Evolutionary conservation across 441 rosid species (phyloP).

Genomic region (Gossypium trilobum): DNA sequence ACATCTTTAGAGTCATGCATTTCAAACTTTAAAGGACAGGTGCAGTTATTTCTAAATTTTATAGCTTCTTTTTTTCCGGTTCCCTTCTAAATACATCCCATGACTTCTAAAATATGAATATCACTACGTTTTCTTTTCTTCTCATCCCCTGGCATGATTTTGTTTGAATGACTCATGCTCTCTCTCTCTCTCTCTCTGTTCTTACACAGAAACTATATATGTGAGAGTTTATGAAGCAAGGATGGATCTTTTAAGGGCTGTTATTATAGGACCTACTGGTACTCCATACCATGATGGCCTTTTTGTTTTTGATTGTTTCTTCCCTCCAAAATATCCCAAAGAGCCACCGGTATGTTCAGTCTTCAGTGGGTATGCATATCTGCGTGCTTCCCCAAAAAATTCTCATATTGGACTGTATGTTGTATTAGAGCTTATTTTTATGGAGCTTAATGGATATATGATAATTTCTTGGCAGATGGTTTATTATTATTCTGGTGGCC

Average conservation of each 20-base stretch:
- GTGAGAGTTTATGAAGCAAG: constrained; percentile 51
- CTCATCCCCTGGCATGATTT: neutral
- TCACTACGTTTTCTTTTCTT: neutral
- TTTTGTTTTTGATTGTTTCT: constrained; percentile 53
- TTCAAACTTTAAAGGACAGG: neutral
- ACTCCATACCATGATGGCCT: constrained; percentile 68
- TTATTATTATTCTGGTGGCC: constrained; percentile 59
- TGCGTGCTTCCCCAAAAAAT: neutral
- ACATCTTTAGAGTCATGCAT: neutral
- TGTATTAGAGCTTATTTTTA: neutral
- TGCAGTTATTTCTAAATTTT: neutral
- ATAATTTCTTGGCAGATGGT: constrained; percentile 33
- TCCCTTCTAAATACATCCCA: neutral
- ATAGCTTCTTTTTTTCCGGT: neutral
- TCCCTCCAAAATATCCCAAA: constrained; percentile 41
- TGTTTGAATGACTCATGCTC: constrained; percentile 1
- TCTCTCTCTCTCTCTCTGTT: neutral
- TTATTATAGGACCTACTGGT: constrained; percentile 47
- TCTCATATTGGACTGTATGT: neutral
- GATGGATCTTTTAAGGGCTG: constrained; percentile 57
- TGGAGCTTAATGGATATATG: neutral
- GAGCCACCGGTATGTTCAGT: constrained; percentile 40
- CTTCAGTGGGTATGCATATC: neutral
- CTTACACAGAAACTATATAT: constrained; percentile 34
- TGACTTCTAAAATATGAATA: neutral